These are phyloP conservation scores for Colletotrichum sp. DNA, from an alignment of 2,329 filamentous ascomycete genomes.

Conservation along the genomic window DNA sequence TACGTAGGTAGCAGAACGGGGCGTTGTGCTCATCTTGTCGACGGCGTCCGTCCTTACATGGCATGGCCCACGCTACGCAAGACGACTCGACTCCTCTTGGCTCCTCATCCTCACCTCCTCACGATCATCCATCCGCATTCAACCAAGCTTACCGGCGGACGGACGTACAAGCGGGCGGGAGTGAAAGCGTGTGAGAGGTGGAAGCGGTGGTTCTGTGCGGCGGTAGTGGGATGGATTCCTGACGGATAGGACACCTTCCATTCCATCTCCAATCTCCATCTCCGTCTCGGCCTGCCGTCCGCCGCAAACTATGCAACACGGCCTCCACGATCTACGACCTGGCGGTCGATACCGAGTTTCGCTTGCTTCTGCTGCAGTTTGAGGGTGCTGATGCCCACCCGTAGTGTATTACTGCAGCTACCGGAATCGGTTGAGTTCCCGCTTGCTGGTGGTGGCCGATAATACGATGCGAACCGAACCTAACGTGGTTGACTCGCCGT, in stretches of 20 bases:
- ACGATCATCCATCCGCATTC: background rate
- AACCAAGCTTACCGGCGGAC: background rate
- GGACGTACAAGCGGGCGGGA: background rate
- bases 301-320: background rate
- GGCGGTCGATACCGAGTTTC: background rate
- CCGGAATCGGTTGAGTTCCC: conserved; percentile 1
- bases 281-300: background rate
- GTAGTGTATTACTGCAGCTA: background rate
- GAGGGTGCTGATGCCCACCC: background rate
- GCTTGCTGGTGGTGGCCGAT: background rate
- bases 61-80: background rate
- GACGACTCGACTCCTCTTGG: background rate
- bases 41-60: background rate
- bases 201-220: background rate
- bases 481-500: conserved; percentile 9
- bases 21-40: conserved; percentile 7
- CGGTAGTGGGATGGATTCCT: background rate
- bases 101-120: background rate
- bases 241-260: background rate
- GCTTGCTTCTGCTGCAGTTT: conserved; percentile 3
- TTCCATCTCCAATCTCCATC: background rate
- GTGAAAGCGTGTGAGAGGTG: background rate
- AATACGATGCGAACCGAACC: background rate
- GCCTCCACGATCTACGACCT: background rate
- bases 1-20: background rate